phyloP scores from a whole-genome alignment of 192 early-diverging fungal genomes.

The Coemansia sp. region DNA sequence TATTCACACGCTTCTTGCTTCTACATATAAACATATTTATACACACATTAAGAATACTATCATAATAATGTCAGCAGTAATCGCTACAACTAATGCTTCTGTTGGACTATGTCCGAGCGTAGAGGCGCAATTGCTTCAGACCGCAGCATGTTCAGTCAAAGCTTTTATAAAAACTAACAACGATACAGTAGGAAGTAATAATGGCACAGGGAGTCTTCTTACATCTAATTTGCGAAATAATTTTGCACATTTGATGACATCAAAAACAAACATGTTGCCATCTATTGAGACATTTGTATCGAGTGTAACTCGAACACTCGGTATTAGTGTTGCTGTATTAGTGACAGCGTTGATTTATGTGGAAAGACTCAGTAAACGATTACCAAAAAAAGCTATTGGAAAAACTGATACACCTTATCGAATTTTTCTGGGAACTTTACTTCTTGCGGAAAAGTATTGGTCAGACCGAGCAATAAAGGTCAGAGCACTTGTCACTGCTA shows the following conservation, averaged over 20 bases:
- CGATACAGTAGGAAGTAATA: slow-evolving; percentile 2
- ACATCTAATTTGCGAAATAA: slow-evolving; percentile 23
- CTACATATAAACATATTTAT: background rate
- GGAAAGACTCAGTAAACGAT: slow-evolving; percentile 62
- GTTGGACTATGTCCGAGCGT: background rate
- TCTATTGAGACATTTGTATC: slow-evolving; percentile 42
- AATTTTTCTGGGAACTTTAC: slow-evolving; percentile 67
- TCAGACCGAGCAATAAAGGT: slow-evolving; percentile 53
- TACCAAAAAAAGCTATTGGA: slow-evolving; percentile 64
- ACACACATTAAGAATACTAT: background rate
- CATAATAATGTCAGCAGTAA: slow-evolving; percentile 4
- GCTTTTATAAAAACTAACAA: slow-evolving; percentile 33
- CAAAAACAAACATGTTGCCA: slow-evolving; percentile 13
- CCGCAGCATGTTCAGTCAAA: slow-evolving; percentile 35
- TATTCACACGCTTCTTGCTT: background rate
- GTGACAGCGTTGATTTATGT: slow-evolving; percentile 71
- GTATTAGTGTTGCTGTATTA: slow-evolving; percentile 37
- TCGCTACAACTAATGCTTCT: background rate
- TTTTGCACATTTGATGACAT: slow-evolving; percentile 29
- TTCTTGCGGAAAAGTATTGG: slow-evolving; percentile 69
- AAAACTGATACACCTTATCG: slow-evolving; percentile 71
- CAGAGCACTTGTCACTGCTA: slow-evolving; percentile 34
- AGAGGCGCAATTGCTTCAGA: slow-evolving; percentile 35
- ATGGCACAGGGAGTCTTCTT: slow-evolving; percentile 3
- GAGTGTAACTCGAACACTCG: slow-evolving; percentile 32